Percentiles rank a stretch among this genome's conserved stretches.
Evolutionary conservation across 2,329 filamentous ascomycete genomes (phyloP).

Genomic region (Neoascochyta sp.): DNA sequence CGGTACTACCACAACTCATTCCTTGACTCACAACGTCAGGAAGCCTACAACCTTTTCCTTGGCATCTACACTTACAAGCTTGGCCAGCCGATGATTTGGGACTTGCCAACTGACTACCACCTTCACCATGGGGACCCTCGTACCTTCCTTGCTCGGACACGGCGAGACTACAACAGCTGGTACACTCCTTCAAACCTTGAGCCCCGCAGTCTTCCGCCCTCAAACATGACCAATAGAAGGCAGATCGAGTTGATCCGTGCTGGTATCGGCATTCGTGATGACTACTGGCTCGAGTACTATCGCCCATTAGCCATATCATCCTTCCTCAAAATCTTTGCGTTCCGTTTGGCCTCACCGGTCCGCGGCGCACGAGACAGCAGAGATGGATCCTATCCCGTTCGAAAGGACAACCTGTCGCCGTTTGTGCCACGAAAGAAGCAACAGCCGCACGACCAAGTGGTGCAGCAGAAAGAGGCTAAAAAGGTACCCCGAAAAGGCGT

Average conservation of each 20-base stretch:
- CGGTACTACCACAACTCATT: conserved; percentile 99
- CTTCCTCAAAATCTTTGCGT: conserved; percentile 87
- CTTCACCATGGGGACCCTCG: conserved; percentile 85
- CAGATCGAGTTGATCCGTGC: conserved; percentile 14
- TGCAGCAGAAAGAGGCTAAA: conserved; percentile 59
- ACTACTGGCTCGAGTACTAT: conserved; percentile 98
- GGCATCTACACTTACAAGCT: conserved; percentile 89
- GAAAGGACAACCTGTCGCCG: conserved; percentile 78
- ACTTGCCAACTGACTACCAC: conserved; percentile 91
- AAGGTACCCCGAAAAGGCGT: conserved; percentile 64
- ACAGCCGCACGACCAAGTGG: conserved; percentile 50
- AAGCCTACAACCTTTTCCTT: conserved; percentile 95
- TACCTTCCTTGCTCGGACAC: conserved; percentile 60
- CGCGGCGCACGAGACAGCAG: conserved; percentile 78
- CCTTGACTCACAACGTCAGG: conserved; percentile 93
- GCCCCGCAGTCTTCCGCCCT: conserved; percentile 56
- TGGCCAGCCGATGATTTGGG: conserved; percentile 94
- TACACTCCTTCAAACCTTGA: conserved; percentile 72
- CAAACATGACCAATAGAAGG: conserved; percentile 41
- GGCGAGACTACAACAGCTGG: conserved; percentile 82
- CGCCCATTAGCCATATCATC: conserved; percentile 82
- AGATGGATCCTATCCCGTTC: conserved; percentile 66
- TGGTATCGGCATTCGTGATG: conserved; percentile 65
- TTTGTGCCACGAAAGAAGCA: conserved; percentile 67
- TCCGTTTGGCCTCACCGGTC: conserved; percentile 78